These are phyloP conservation scores for Usnea hakonensis DNA, from an alignment of 495 filamentous ascomycete species.

Conservation along the genomic window DNA sequence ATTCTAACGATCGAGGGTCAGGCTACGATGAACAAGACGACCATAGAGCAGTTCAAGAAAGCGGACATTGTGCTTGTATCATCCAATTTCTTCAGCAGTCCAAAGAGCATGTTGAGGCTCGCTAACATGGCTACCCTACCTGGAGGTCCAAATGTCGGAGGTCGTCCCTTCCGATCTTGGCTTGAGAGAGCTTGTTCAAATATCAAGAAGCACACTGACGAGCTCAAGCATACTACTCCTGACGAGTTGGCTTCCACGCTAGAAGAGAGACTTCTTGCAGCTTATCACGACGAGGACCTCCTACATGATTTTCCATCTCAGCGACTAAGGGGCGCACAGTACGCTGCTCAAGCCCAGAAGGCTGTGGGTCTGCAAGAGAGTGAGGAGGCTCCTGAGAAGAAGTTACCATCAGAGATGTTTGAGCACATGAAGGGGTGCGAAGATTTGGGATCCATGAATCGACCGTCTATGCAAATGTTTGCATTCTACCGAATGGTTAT, in stretches of 20 bases:
- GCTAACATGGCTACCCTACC: slow-evolving; percentile 46
- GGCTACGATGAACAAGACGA: slow-evolving; percentile 28
- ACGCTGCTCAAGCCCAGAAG: slow-evolving; percentile 17
- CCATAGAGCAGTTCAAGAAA: slow-evolving; percentile 36
- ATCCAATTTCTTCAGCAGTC: slow-evolving; percentile 38
- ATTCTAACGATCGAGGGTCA: slow-evolving; percentile 37
- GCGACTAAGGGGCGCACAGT: slow-evolving; percentile 29
- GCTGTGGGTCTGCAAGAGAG: not conserved
- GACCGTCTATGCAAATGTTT: slow-evolving; percentile 50
- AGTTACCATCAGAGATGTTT: too few species aligned
- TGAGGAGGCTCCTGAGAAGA: not conserved
- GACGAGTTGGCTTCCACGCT: slow-evolving; percentile 29
- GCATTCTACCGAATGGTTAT: slow-evolving; percentile 55
- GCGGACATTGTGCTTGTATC: slow-evolving; percentile 53
- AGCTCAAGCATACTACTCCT: slow-evolving; percentile 27
- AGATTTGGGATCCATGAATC: not conserved
- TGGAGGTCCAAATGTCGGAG: slow-evolving; percentile 32
- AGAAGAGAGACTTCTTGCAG: slow-evolving; percentile 22
- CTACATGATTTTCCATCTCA: slow-evolving; percentile 28
- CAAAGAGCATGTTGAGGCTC: slow-evolving; percentile 42
- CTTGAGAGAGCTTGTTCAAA: slow-evolving; percentile 36
- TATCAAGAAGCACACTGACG: slow-evolving; percentile 37
- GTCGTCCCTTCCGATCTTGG: slow-evolving; percentile 48
- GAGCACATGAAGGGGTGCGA: not conserved
- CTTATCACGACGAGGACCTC: slow-evolving; percentile 14